Base-by-base conservation (phyloP, 192 early-diverging fungal genomes). In the Borealophlyctis nickersoniae region DNA sequence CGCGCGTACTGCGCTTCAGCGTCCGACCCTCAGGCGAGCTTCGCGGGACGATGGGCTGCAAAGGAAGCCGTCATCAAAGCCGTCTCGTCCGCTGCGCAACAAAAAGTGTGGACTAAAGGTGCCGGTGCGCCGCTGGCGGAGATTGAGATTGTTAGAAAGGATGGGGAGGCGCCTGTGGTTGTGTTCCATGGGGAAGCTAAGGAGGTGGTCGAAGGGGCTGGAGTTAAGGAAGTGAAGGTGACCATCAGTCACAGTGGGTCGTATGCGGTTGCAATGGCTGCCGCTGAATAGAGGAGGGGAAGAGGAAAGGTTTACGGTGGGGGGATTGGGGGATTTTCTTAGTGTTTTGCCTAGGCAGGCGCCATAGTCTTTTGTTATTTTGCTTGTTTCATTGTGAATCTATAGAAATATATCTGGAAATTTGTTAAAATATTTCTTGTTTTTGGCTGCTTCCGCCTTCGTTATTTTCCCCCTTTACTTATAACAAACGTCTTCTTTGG, bases 21-120 rank as follows among this genome's bases (percentile, higher is more conserved):
- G 1, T 82, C 92, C 13, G 86, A 88, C 67, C 85, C 89, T 16
- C 85, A 86, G 63, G 80, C 92, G 0, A 92, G 90, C 74, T 93
- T 91, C 75, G 88, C 95, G 32, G 95, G 95, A 54, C 85, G 89
- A 30, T 98, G 95, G 95, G 89, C 89, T 4, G 95, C 95, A 56
- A 98, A 98, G 83, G 95, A 98, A 67, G 91, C 95, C 0, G 91
- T 92, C 16, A 81, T 98, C 69, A 98, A 98, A 84, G 93, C 95
- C 14, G 86, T 97, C 26, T 87, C 86, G 39, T 89, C 86, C 5
- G 82, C 79, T 0, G 58, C 76, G 24, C 50, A 63, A 22, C 72
- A 72, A 26, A 73, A 74, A 34, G 90, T 94, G 19, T 89, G 86
- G 85, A 83, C 80, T 32, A 73, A 88, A 56, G 93, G 93, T 36